Conservation (phyloP, 2,329 filamentous ascomycete species). For the Cladosporium sp. region DNA sequence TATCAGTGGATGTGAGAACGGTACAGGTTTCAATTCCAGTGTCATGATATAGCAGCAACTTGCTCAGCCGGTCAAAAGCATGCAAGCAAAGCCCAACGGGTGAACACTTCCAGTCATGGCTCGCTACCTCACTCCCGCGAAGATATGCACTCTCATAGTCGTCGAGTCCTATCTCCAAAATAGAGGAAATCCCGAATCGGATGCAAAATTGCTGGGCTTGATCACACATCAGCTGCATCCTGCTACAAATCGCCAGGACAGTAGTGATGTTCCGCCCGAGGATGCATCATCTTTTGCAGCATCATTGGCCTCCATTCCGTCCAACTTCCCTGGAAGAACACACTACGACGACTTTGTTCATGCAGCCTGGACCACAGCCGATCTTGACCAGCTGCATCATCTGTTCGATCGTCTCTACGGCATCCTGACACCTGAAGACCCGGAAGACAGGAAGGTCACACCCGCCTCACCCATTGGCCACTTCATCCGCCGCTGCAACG, state of each 20-base stretch:
- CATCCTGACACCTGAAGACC: conserved; percentile 38
- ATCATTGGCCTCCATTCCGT: conserved; percentile 18
- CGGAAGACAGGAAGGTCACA: conserved; percentile 51
- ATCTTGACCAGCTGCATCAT: conserved; percentile 72
- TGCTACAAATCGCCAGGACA: conserved; percentile 23
- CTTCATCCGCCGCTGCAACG: conserved; percentile 72
- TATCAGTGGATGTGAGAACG: not conserved
- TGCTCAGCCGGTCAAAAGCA: not conserved
- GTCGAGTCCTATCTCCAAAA: conserved; percentile 67
- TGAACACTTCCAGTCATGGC: conserved; percentile 56
- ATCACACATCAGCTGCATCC: conserved; percentile 51
- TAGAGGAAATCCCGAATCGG: conserved; percentile 2
- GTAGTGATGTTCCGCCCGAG: conserved; percentile 47
- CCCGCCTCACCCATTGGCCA: conserved; percentile 76
- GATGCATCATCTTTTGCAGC: conserved; percentile 41
- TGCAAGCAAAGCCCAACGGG: conserved; percentile 21
- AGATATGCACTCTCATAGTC: conserved; percentile 78
- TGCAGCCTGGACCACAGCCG: conserved; percentile 80
- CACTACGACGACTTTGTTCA: conserved; percentile 85
- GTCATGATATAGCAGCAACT: not conserved
- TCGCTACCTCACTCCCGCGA: conserved; percentile 84
- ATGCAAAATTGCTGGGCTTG: conserved; percentile 67
- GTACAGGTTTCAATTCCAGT: not conserved
- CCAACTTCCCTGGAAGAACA: conserved; percentile 68
- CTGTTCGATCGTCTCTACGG: conserved; percentile 60